Base-by-base conservation (phyloP, 495 filamentous ascomycete species). In the Hypoxylon fuscum region DNA sequence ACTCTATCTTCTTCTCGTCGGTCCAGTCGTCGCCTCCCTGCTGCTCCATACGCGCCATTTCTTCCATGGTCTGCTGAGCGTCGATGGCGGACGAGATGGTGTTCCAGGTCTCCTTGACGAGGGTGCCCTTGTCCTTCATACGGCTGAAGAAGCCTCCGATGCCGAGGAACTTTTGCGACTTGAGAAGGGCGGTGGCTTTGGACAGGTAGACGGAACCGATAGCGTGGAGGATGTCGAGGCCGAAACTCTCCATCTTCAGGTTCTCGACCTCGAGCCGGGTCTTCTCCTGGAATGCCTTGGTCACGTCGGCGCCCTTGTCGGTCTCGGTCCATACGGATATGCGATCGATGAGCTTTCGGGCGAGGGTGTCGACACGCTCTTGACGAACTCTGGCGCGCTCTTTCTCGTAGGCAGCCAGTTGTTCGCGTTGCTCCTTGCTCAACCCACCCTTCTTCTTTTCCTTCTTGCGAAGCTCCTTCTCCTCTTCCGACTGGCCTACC, bases 221-320 rank as follows among this genome's bases (percentile, higher is more conserved):
- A 17, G 95, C 93, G 74, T 99, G 95, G 18, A 99, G 80, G 64
- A 99, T 99, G 68, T 99, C 95, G 31, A 99, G 77, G 32, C 95
- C 95, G 71, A 99, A 99, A 10, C 90, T 94, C 77, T 99, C 95
- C 91, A 99, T 98, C 80, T 98, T 99, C 64, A 98, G 76, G 65
- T 97, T 96, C 80, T 99, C 95, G 11, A 97, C 91, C 76, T 98
- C 96, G 21, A 96, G 86, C n/a, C 88, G 83, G 17, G 87, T 97
- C 83, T 98, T 96, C 70, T 91, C 91, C 69, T 92, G 87, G 75
- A 98, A 99, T 1, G 96, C 92, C 34, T 75, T 75, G 2, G 93
- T 97, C 8, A 96, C 91, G 70, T 96, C 92, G 1, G 72, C 38
- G 23, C 87, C 86, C 78, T 95, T 96, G 78, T 97, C 96, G 3